Conservation (phyloP, 495 filamentous ascomycete genomes). For the Cryomyces antarcticus region DNA sequence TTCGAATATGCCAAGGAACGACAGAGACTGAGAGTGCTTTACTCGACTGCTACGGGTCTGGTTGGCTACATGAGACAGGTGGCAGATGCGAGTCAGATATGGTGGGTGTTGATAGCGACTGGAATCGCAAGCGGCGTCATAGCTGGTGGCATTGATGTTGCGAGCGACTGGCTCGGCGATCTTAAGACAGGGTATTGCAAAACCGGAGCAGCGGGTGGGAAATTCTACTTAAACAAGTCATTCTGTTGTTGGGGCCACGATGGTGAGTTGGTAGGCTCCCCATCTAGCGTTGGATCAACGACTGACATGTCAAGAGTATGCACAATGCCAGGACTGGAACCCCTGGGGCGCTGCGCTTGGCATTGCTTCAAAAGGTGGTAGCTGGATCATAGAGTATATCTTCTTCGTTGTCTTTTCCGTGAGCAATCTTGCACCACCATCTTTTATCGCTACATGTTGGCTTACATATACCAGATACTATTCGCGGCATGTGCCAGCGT, state of each 20-base stretch:
- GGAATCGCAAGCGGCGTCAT: constrained; percentile 66
- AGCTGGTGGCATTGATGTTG: constrained; percentile 76
- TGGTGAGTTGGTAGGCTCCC: constrained; percentile 22
- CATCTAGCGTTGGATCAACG: not conserved
- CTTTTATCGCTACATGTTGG: not conserved
- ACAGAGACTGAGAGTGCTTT: constrained; percentile 59
- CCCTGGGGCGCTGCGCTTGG: constrained; percentile 63
- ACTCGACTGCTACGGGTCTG: constrained; percentile 45
- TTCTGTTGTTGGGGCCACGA: constrained; percentile 92
- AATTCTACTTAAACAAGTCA: constrained; percentile 70
- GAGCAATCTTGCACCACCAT: constrained; percentile 9
- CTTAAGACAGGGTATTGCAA: constrained; percentile 82
- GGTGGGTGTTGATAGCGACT: constrained; percentile 64
- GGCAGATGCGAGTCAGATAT: constrained; percentile 73
- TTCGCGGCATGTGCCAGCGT: constrained; percentile 66
- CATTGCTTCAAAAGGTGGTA: constrained; percentile 39
- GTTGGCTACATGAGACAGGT: constrained; percentile 51
- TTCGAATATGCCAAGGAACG: constrained; percentile 97
- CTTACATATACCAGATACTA: constrained; percentile 32
- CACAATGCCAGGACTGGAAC: constrained; percentile 60
- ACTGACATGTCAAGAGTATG: not conserved
- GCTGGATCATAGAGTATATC: constrained; percentile 65
- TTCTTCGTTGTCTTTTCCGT: constrained; percentile 73
- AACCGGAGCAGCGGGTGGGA: constrained; percentile 49
- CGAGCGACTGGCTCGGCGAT: constrained; percentile 88